These are phyloP conservation scores for Alisma plantagoaquatica DNA, from an alignment of 106 monocot species.

Conservation along the genomic window DNA sequence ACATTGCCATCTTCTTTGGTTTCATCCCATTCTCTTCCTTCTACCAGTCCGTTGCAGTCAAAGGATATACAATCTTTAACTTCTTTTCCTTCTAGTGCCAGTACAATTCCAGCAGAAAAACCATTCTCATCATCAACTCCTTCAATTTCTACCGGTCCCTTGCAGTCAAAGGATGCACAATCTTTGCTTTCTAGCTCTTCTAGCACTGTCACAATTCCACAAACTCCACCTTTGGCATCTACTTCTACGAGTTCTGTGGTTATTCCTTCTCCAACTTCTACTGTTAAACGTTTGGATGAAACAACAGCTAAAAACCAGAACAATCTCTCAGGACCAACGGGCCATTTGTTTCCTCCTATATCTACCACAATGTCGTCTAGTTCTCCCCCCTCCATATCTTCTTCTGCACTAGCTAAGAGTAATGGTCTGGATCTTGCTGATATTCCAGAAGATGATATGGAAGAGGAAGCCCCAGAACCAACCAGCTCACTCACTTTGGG, in stretches of 20 bases:
- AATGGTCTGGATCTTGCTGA: conserved; percentile 14
- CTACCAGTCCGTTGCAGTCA: no score
- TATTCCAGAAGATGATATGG: conserved; percentile 88
- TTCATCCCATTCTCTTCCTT: no score
- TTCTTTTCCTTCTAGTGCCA: background rate
- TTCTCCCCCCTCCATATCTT: background rate
- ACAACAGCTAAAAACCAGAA: no score
- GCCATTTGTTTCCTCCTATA: no score
- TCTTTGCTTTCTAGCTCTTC: background rate
- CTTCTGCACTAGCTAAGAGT: conserved; percentile 17
- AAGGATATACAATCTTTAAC: no score
- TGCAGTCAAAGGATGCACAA: conserved; percentile 5
- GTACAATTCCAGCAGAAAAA: background rate
- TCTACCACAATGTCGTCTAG: background rate
- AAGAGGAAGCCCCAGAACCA: conserved; percentile 73
- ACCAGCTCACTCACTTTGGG: conserved; percentile 26
- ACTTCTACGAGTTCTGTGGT: conserved; percentile 1
- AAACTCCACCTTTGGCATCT: conserved; percentile 3
- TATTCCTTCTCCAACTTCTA: no score
- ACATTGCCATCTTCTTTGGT: no score
- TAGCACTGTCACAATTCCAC: conserved; percentile 5
- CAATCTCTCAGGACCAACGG: no score
- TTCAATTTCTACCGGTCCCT: conserved; percentile 12
- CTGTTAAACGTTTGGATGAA: no score
- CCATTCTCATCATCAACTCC: background rate